Evolutionary conservation across 108 stramenopile genomes (phyloP).

Genomic region (Discostella stelligeroides): DNA sequence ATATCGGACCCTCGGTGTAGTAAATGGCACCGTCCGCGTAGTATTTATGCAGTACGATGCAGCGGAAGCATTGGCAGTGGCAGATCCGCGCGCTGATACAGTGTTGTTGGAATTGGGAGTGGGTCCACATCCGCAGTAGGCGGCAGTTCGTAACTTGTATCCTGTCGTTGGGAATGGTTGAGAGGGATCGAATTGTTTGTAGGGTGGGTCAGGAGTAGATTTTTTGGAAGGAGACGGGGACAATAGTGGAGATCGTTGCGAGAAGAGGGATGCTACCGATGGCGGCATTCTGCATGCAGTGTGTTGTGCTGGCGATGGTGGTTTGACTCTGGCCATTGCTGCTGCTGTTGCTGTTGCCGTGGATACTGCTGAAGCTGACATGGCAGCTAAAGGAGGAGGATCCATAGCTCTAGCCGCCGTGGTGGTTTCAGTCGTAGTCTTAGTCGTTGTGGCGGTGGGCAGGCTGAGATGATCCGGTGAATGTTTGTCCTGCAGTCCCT

Average conservation of each 20-base stretch:
- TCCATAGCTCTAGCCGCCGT: not conserved
- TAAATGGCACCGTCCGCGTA: too few species aligned
- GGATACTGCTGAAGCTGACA: constrained; percentile 1
- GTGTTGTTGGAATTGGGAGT: constrained; percentile 18
- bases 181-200: constrained; percentile 23
- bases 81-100: not conserved
- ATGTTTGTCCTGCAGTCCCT: not conserved
- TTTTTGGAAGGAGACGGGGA: not conserved
- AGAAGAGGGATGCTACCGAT: constrained; percentile 18
- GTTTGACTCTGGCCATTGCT: not conserved
- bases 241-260: not conserved
- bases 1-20: not conserved
- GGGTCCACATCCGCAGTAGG: constrained; percentile 42
- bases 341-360: not conserved
- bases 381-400: not conserved
- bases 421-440: not conserved
- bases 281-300: not conserved
- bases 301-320: not conserved
- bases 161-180: constrained; percentile 23
- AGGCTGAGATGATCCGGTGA: not conserved
- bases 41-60: constrained; percentile 1
- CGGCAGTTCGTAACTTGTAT: constrained; percentile 31
- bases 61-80: not conserved
- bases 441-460: not conserved
- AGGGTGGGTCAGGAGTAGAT: not conserved